These are phyloP conservation scores for Pseudopyrenochaeta lycopersici DNA, from an alignment of 2,329 filamentous ascomycete species.

Conservation along the genomic window DNA sequence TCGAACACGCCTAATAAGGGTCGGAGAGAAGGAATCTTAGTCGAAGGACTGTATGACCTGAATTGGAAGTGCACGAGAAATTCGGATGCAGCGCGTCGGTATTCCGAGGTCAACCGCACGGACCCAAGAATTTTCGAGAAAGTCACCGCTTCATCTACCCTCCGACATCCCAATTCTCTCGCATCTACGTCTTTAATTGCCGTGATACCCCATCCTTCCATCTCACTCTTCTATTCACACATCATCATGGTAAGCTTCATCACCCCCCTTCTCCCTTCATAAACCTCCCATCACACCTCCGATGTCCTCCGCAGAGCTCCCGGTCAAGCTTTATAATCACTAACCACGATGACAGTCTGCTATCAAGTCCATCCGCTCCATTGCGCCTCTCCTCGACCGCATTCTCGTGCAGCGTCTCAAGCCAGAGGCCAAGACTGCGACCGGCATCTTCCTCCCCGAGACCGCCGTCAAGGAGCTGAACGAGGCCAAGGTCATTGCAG, in stretches of 20 bases:
- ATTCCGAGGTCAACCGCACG: conserved; percentile 25
- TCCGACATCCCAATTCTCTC: conserved; percentile 16
- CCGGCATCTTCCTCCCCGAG: conserved; percentile 97
- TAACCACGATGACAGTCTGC: conserved; percentile 54
- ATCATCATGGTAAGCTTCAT: conserved; percentile 27
- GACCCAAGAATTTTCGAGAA: conserved; percentile 26
- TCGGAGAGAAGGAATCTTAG: background rate
- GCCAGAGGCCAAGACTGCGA: conserved; percentile 94
- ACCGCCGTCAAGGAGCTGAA: conserved; percentile 97
- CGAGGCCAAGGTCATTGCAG: conserved; percentile 94
- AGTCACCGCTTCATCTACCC: conserved; percentile 2
- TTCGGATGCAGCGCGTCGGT: conserved; percentile 4
- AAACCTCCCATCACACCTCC: background rate
- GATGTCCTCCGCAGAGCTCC: background rate
- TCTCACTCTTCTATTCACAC: conserved; percentile 10
- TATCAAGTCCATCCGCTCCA: conserved; percentile 93
- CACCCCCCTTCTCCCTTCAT: background rate
- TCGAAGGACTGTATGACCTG: background rate
- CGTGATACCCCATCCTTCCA: conserved; percentile 23
- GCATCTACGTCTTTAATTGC: conserved; percentile 12
- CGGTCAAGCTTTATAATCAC: conserved; percentile 8
- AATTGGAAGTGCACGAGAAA: conserved; percentile 14
- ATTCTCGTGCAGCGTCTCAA: conserved; percentile 98
- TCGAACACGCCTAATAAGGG: conserved; percentile 8
- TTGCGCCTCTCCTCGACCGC: conserved; percentile 95